Percentiles rank a stretch among this genome's conserved stretches.
Evolutionary conservation across 176 grass and related monocot species (phyloP).

Genomic region (Otatea glauca): DNA sequence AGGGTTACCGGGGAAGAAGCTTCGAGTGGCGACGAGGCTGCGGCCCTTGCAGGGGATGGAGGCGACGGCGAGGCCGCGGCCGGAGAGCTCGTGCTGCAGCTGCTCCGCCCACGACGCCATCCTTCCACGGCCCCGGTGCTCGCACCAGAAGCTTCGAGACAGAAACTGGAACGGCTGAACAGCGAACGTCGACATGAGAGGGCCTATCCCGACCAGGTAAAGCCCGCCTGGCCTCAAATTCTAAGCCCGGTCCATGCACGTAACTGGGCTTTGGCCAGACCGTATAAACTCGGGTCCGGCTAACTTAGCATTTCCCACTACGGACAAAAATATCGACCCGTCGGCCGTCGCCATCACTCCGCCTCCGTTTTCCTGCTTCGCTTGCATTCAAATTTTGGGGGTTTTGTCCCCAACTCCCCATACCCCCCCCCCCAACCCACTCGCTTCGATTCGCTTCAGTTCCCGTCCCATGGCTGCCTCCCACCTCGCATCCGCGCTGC

Average conservation of each 20-base stretch:
- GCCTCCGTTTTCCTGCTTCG: slow-evolving; percentile 26
- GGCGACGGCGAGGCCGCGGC: slow-evolving; percentile 55
- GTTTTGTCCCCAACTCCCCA: neutral
- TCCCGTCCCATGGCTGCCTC: slow-evolving; percentile 16
- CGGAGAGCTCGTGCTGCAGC: slow-evolving; percentile 57
- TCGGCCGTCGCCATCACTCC: too few relatives aligned
- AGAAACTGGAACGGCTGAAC: neutral
- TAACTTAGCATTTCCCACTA: neutral
- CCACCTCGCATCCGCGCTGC: slow-evolving; percentile 8
- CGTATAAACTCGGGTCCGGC: too few relatives aligned
- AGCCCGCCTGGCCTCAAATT: neutral
- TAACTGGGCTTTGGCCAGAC: neutral
- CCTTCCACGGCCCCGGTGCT: neutral
- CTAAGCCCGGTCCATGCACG: neutral
- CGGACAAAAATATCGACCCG: neutral
- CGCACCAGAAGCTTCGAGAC: neutral
- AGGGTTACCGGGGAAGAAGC: slow-evolving; percentile 62
- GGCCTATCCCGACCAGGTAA: neutral
- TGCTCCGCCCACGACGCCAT: slow-evolving; percentile 66
- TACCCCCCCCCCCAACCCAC: slow-evolving; percentile 1
- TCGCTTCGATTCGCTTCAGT: slow-evolving; percentile 38
- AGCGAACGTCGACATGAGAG: neutral
- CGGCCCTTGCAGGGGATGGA: slow-evolving; percentile 66
- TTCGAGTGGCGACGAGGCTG: slow-evolving; percentile 55
- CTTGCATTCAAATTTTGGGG: slow-evolving; percentile 57